These are phyloP conservation scores for Fomitopsis schrenkii DNA, from an alignment of 1,284 basidiomycete genomes.

Conservation along the genomic window DNA sequence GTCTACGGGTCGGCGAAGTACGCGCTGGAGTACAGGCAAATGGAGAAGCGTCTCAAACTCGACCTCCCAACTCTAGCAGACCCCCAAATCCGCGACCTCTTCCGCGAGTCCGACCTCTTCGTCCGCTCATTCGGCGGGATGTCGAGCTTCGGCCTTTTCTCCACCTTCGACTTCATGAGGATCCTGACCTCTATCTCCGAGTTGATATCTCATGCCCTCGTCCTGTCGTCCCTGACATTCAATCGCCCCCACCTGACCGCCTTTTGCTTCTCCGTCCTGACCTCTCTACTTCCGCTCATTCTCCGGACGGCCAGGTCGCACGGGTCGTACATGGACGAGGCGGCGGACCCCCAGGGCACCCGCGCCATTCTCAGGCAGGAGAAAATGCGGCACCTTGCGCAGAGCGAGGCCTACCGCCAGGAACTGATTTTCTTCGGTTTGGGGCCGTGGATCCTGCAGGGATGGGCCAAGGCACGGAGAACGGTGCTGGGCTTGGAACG, in stretches of 20 bases:
- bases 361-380: conserved; percentile 66
- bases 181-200: conserved; percentile 68
- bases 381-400: conserved; percentile 64
- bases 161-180: conserved; percentile 73
- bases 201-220: conserved; percentile 61
- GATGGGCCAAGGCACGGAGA: conserved; percentile 64
- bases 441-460: conserved; percentile 74
- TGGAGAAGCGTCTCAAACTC: conserved; percentile 70
- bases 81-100: conserved; percentile 63
- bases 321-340: conserved; percentile 38
- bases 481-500: conserved; percentile 53
- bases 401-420: conserved; percentile 65
- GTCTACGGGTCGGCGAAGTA: conserved; percentile 69
- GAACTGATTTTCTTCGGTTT: conserved; percentile 80
- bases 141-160: conserved; percentile 66
- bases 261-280: conserved; percentile 55
- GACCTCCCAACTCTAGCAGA: conserved; percentile 75
- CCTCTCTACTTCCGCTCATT: conserved; percentile 50
- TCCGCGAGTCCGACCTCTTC: conserved; percentile 81
- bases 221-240: conserved; percentile 65
- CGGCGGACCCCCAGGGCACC: conserved; percentile 48
- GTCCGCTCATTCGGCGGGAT: conserved; percentile 68
- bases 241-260: conserved; percentile 51
- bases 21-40: conserved; percentile 70
- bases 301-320: conserved; percentile 43